These are phyloP conservation scores for Teratosphaeria epicoccoides DNA, from an alignment of 2,329 filamentous ascomycete species.

Conservation along the genomic window DNA sequence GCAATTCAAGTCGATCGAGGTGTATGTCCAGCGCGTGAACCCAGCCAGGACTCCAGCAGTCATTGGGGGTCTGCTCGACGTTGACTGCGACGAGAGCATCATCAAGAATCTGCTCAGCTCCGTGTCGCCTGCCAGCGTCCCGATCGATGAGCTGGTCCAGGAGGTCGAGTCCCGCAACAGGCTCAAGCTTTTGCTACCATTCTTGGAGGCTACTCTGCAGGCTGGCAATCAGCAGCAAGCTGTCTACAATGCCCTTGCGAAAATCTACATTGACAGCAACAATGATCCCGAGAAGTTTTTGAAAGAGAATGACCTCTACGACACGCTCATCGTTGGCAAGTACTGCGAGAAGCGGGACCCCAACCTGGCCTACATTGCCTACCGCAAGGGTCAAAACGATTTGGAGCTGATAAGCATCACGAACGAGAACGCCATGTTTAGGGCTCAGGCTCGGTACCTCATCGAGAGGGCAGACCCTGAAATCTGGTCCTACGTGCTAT, in stretches of 20 bases:
- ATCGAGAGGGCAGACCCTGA: constrained; percentile 81
- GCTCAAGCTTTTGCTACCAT: constrained; percentile 87
- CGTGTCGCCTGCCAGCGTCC: constrained; percentile 73
- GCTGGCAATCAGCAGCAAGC: constrained; percentile 92
- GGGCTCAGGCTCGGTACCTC: constrained; percentile 90
- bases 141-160: constrained; percentile 83
- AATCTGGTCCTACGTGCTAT: constrained; percentile 89
- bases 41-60: constrained; percentile 83
- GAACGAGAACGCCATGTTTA: constrained; percentile 99
- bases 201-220: constrained; percentile 84
- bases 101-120: constrained; percentile 86
- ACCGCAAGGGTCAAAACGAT: constrained; percentile 94
- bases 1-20: constrained; percentile 97
- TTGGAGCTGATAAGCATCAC: constrained; percentile 94
- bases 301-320: constrained; percentile 94
- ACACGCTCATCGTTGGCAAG: constrained; percentile 83
- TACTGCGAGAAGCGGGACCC: constrained; percentile 99
- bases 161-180: constrained; percentile 96
- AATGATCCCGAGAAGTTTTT: constrained; percentile 96
- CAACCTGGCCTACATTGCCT: constrained; percentile 88
- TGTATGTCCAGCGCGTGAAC: constrained; percentile 96
- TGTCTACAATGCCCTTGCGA: constrained; percentile 91
- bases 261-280: constrained; percentile 99
- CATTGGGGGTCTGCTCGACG: constrained; percentile 84
- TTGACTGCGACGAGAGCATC: constrained; percentile 92